A percentile compares a stretch with the other conserved stretches of the same genome.
Evolutionary conservation across 2,329 filamentous ascomycete species (phyloP).

Genomic region (Colletotrichum orchidophilum): DNA sequence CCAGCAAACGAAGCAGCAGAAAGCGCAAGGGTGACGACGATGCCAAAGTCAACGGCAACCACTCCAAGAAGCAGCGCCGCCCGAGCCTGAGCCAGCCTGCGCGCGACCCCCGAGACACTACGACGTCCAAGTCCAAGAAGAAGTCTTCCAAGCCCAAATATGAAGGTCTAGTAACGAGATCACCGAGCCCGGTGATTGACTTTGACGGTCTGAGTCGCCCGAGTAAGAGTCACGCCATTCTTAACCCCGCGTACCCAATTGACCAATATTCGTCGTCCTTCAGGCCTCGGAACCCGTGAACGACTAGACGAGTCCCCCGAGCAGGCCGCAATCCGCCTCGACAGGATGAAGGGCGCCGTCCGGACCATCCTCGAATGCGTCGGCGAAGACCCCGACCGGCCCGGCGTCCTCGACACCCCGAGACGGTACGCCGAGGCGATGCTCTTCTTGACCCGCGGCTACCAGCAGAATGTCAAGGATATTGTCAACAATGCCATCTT

Average conservation of each 20-base stretch:
- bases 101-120: slow-evolving; percentile 68
- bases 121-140: slow-evolving; percentile 46
- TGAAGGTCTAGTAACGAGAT: slow-evolving; percentile 41
- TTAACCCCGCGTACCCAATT: slow-evolving; percentile 2
- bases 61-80: slow-evolving; percentile 46
- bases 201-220: slow-evolving; percentile 70
- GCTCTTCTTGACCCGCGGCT: slow-evolving; percentile 95
- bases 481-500: slow-evolving; percentile 96
- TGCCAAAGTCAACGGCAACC: slow-evolving; percentile 43
- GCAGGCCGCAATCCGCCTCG: slow-evolving; percentile 60
- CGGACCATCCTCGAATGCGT: slow-evolving; percentile 74
- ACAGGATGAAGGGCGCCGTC: slow-evolving; percentile 69
- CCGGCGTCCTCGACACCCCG: slow-evolving; percentile 75
- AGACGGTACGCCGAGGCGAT: slow-evolving; percentile 94
- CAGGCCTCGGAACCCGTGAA: slow-evolving; percentile 71
- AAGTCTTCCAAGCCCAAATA: slow-evolving; percentile 40
- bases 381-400: slow-evolving; percentile 73
- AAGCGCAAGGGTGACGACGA: slow-evolving; percentile 36
- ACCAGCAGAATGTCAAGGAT: slow-evolving; percentile 91
- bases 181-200: slow-evolving; percentile 64
- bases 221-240: slow-evolving; percentile 47
- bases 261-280: slow-evolving; percentile 33
- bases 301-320: slow-evolving; percentile 66
- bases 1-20: slow-evolving; percentile 29
- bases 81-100: slow-evolving; percentile 68